phyloP scores from a whole-genome alignment of 352 stramenopile species.

The Thraustochytrium striatum region DNA sequence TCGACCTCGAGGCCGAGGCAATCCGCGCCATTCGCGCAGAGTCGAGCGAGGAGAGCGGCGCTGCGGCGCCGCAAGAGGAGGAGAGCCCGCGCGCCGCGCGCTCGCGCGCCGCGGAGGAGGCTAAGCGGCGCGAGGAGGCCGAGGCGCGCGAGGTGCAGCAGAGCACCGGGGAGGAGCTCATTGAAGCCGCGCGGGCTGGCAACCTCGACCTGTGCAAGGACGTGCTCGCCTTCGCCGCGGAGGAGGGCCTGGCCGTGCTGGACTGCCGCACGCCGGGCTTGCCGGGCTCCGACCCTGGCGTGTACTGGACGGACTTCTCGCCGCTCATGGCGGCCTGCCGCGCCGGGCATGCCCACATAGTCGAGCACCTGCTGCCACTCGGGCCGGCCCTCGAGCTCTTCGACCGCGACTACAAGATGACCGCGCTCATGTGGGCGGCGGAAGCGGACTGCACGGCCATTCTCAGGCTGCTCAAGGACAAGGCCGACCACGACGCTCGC shows the following conservation, averaged over 20 bases:
- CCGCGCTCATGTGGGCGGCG: constrained; percentile 22
- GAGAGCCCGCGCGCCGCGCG: not conserved
- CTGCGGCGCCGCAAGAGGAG: not conserved
- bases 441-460: not conserved
- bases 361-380: not conserved
- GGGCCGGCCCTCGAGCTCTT: not conserved
- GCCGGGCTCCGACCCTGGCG: not conserved
- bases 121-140: not conserved
- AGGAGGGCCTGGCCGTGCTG: constrained; percentile 11
- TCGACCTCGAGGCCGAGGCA: not conserved
- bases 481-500: not conserved
- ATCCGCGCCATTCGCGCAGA: not conserved
- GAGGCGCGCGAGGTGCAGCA: not conserved
- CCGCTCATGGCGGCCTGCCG: not conserved
- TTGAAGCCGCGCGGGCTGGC: not conserved
- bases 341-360: not conserved
- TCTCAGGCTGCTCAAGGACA: not conserved
- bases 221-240: constrained; percentile 17
- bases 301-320: constrained; percentile 12
- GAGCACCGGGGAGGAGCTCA: constrained; percentile 8
- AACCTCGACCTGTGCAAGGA: constrained; percentile 6
- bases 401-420: not conserved
- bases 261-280: constrained; percentile 1
- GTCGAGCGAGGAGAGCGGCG: not conserved
- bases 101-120: not conserved